These are phyloP conservation scores for Platanthera zijinensis DNA, from an alignment of 106 monocot species.

Conservation along the genomic window DNA sequence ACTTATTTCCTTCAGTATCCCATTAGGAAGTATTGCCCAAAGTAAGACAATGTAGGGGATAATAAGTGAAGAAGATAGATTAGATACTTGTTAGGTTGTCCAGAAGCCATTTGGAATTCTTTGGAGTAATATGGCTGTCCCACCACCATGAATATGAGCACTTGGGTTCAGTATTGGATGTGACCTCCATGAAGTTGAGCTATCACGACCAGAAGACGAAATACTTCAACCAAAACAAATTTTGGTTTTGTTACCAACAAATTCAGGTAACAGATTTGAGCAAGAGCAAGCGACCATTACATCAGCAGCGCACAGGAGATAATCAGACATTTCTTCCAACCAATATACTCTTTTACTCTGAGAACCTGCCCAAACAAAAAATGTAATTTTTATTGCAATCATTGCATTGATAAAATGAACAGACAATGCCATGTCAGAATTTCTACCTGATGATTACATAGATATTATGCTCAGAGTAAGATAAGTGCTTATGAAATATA, in stretches of 20 bases:
- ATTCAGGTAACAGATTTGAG: constrained; percentile 4
- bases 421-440: background rate
- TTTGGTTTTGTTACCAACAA: background rate
- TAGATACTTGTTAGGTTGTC: constrained; percentile 55
- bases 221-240: background rate
- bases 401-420: background rate
- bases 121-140: constrained; percentile 64
- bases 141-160: constrained; percentile 69
- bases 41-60: background rate
- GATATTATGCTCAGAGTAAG: background rate
- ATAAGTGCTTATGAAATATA: background rate
- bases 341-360: background rate
- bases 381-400: background rate
- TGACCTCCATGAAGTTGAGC: constrained; percentile 23
- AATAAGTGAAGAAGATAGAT: background rate
- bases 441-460: background rate
- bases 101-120: constrained; percentile 87
- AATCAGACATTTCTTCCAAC: background rate
- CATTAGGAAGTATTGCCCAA: background rate
- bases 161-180: constrained; percentile 25
- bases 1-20: background rate
- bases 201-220: background rate
- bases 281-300: background rate
- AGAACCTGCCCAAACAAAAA: background rate
- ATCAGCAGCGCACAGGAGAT: background rate